Conservation (phyloP, 495 filamentous ascomycete species). For the Zalerion maritima region DNA sequence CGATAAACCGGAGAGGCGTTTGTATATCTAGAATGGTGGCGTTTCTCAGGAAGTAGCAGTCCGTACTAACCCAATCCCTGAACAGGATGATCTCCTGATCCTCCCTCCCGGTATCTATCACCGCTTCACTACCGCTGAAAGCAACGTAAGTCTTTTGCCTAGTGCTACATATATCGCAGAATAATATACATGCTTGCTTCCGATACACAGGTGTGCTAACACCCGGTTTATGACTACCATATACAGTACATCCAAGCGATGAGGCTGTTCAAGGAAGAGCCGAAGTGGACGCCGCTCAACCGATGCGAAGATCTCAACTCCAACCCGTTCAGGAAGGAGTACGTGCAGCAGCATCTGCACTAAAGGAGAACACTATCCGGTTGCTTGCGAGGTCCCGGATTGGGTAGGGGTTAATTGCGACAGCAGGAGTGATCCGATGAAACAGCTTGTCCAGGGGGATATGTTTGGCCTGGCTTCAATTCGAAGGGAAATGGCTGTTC, state of each 20-base stretch:
- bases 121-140: conserved; percentile 83
- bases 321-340: conserved; percentile 65
- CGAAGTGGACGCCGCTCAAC: conserved; percentile 95
- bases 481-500: too few species aligned
- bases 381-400: too few species aligned
- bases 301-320: conserved; percentile 60
- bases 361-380: too few species aligned
- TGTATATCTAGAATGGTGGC: background rate
- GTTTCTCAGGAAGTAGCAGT: background rate
- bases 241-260: conserved; percentile 84
- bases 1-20: background rate
- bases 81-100: conserved; percentile 55
- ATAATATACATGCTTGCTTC: background rate
- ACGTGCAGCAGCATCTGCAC: conserved; percentile 38
- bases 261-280: conserved; percentile 96
- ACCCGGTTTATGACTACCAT: background rate
- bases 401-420: too few species aligned
- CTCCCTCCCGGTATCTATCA: conserved; percentile 95
- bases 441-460: too few species aligned
- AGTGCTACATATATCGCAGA: background rate
- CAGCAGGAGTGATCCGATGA: too few species aligned
- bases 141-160: conserved; percentile 51
- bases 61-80: background rate
- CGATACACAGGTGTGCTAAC: too few species aligned
- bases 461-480: too few species aligned